Evolutionary conservation across 1,284 basidiomycete species (phyloP).

Genomic region (Irpex sp.): DNA sequence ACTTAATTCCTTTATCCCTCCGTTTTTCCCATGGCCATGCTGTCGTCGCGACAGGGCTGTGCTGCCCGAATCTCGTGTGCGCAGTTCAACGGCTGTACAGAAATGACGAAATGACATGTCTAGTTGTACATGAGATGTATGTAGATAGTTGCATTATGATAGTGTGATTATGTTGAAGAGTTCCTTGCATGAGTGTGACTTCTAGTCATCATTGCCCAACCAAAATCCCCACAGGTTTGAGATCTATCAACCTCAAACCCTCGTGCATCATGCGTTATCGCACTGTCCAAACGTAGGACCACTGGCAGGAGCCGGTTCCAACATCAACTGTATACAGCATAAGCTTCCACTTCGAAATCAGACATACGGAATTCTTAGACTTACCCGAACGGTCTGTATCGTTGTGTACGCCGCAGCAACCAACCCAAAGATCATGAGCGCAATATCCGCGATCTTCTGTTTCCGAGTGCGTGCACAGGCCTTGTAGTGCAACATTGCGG

Average conservation of each 20-base stretch:
- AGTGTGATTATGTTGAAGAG: background rate
- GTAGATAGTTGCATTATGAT: background rate
- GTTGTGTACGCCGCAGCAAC: slow-evolving; percentile 86
- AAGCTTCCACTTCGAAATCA: background rate
- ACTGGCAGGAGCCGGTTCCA: slow-evolving; percentile 23
- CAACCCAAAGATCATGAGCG: slow-evolving; percentile 80
- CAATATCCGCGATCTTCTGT: slow-evolving; percentile 73
- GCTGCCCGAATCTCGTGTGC: background rate
- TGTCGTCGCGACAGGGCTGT: background rate
- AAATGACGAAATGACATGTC: background rate
- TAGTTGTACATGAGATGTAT: background rate
- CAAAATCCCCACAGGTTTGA: background rate
- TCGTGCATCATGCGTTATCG: slow-evolving; percentile 9
- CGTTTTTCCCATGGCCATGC: background rate
- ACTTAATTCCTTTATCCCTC: background rate
- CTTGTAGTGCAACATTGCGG: slow-evolving; percentile 90
- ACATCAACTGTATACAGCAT: slow-evolving; percentile 32
- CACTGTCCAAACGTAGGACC: slow-evolving; percentile 28
- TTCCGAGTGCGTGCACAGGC: slow-evolving; percentile 75
- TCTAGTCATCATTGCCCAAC: background rate
- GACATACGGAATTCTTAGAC: slow-evolving; percentile 18
- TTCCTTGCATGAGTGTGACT: background rate
- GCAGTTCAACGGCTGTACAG: background rate
- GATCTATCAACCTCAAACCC: too few species aligned
- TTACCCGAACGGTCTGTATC: slow-evolving; percentile 69